A percentile compares a stretch with the other conserved stretches of the same genome.
Evolutionary conservation across 1,284 basidiomycete species (phyloP).

Genomic region (Phellopilus nigrolimitatus): DNA sequence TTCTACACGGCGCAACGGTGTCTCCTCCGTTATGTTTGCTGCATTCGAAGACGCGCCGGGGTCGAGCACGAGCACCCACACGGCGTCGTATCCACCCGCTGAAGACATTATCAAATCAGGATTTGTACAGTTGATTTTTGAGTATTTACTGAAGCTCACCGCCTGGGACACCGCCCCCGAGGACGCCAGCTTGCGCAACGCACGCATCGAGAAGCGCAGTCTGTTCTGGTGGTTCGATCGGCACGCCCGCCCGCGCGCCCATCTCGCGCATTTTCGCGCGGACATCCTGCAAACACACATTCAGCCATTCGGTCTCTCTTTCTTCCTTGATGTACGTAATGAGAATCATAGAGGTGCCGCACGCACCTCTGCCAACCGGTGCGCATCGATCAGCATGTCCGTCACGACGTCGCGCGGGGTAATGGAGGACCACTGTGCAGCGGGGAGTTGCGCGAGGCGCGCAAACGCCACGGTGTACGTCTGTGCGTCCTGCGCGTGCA

Average conservation of each 20-base stretch:
- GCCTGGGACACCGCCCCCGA: constrained; percentile 95
- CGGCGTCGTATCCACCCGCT: constrained; percentile 97
- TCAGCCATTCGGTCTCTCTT: background rate
- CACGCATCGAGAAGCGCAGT: constrained; percentile 84
- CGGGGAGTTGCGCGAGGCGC: constrained; percentile 52
- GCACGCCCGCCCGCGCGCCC: constrained; percentile 75
- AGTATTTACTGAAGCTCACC: constrained; percentile 45
- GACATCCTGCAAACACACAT: constrained; percentile 48
- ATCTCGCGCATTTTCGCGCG: constrained; percentile 84
- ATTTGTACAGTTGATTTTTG: too few relatives aligned
- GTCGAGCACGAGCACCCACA: constrained; percentile 86
- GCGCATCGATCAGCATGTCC: constrained; percentile 51
- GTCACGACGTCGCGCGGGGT: constrained; percentile 30
- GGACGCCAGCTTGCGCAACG: constrained; percentile 71
- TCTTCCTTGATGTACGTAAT: too few relatives aligned
- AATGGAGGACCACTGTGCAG: constrained; percentile 39
- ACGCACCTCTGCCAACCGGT: constrained; percentile 52
- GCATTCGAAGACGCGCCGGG: constrained; percentile 41
- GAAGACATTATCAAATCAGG: too few relatives aligned
- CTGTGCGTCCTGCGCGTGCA: constrained; percentile 41
- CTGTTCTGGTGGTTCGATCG: constrained; percentile 91
- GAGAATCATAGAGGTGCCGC: constrained; percentile 2
- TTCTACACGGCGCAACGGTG: constrained; percentile 50
- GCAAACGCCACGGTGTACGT: constrained; percentile 54
- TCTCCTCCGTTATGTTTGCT: constrained; percentile 21